Conservation (phyloP, 2,329 filamentous ascomycete genomes). For the Verticillium nonalfalfae region DNA sequence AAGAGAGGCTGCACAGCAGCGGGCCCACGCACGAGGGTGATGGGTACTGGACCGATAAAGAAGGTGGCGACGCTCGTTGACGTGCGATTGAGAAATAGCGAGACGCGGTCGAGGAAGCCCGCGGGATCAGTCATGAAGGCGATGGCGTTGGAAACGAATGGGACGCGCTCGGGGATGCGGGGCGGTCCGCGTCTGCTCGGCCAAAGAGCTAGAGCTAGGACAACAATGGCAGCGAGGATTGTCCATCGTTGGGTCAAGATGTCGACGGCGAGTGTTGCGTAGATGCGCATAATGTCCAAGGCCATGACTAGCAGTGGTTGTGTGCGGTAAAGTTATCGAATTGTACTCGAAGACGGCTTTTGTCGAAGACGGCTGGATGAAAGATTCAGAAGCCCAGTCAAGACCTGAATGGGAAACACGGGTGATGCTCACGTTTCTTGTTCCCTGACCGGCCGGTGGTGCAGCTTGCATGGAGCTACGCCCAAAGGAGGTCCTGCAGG, state of each 20-base stretch:
- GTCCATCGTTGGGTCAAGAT: not conserved
- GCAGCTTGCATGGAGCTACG: not conserved
- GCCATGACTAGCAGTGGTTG: no score
- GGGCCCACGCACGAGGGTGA: slow-evolving; percentile 12
- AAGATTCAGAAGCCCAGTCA: no score
- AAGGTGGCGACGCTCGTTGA: slow-evolving; percentile 6
- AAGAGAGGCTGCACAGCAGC: slow-evolving; percentile 9
- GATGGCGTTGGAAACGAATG: slow-evolving; percentile 11
- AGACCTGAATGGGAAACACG: no score
- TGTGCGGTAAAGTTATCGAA: no score
- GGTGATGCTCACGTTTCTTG: no score
- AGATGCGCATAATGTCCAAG: no score
- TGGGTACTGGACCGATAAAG: slow-evolving; percentile 6
- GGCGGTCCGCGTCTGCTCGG: not conserved
- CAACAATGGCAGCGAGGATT: not conserved
- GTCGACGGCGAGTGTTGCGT: no score
- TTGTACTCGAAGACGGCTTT: no score
- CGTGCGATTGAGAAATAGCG: not conserved
- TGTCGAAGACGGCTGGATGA: no score
- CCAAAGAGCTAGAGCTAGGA: not conserved
- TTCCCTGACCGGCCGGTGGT: not conserved
- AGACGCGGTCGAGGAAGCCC: slow-evolving; percentile 8
- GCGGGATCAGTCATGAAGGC: slow-evolving; percentile 10
- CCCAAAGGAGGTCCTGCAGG: not conserved
- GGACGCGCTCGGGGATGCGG: slow-evolving; percentile 8